Base-by-base conservation (phyloP, 108 stramenopile species). In the Bacterosira constricta region DNA sequence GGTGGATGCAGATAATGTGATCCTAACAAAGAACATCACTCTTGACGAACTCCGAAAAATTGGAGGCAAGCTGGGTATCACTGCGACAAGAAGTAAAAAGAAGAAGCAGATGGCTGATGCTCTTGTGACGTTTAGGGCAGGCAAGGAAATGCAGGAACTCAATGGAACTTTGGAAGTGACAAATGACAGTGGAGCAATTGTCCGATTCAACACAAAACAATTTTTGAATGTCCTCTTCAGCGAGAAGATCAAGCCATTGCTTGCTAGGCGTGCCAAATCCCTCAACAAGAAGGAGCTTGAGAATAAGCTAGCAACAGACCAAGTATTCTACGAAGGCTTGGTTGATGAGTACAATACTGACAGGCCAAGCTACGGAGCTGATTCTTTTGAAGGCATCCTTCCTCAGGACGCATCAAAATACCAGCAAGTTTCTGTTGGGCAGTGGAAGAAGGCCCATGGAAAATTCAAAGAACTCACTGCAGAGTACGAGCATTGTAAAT, bases 231-330 rank as follows among this genome's bases (percentile, higher is more conserved):
- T 53, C 52, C 7, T 53, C 29, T 53, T 53, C 25, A 26, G 23
- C 13, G 52, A 53, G 27, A 30, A 30, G 29, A 30, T 53, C 4
- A 29, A 15, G 25, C 52, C 26, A 27, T 30, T 27, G 52, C 13
- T 53, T 53, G 52, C 52, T 26, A 53, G 13, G 27, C 52, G 52
- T 6, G 52, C 29, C 15, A 26, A 21, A 26, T 15, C 20, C 15
- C 52, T 53, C 52, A 30, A 21, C 52, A 53, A 53, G 52, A 29
- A 53, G 13, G 29, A 53, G 20, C 25, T 53, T 6, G 52, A 53
- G 26, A 53, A 30, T 30, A 30, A 30, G 13, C 27, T 26, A 13
- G 31, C 15, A 29, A 29, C 31, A 13, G 52, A 53, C 31, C 52
- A 53, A 29, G 52, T 13, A 13, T 29, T 53, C 20, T 53, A 30